Base-by-base conservation (phyloP, 78 protist species). In the Chrysochromulina parva region DNA sequence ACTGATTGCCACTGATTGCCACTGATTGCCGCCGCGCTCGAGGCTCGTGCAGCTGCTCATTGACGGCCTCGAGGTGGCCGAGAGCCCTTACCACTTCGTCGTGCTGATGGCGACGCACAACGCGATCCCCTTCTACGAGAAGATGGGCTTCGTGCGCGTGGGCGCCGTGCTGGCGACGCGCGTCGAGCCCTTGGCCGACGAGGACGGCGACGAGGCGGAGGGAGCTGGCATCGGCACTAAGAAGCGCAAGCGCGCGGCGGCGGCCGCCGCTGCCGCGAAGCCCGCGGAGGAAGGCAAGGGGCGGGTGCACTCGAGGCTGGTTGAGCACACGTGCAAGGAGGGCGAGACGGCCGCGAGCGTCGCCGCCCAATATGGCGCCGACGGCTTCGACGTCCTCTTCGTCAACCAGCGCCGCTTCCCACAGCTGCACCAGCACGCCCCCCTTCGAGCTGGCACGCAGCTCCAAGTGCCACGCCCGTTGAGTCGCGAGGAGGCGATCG, bases 101-200 rank as follows among this genome's bases (percentile, higher is more conserved):
- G 24, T 74, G 26, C 26, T 19, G 82, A 53, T 48, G 55, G 91
- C 91, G 57, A 88, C 91, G 19, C 85, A 88, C 54, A 57, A 57
- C 67, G 55, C 91, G 28, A n/a, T 67, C 13, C 66, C 67, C 10
- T 88, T 88, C 17, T 88, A 88, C 57, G 91, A 88, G 85, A 57
- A 53, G 52, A 71, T 69, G 84, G 91, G 91, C 53, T 88, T 88
- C 57, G 65, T 52, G 16, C 62, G 91, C 47, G 91, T 82, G 52
- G 86, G 86, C 60, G 86, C 86, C 48, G 47, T 78, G 69, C 9
- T 22, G 69, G 3, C 9, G 28, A 6, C 26, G 7, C 26, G 26
- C 26, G 26, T 10, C 0, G 62, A 38, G 38, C 38, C 38, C 38
- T 38, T 38, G 38, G 38, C 38, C 38, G 38, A 84, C 24, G 73